phyloP scores from a whole-genome alignment of 768 basidiomycete genomes.

The Clitopilus hobsonii region DNA sequence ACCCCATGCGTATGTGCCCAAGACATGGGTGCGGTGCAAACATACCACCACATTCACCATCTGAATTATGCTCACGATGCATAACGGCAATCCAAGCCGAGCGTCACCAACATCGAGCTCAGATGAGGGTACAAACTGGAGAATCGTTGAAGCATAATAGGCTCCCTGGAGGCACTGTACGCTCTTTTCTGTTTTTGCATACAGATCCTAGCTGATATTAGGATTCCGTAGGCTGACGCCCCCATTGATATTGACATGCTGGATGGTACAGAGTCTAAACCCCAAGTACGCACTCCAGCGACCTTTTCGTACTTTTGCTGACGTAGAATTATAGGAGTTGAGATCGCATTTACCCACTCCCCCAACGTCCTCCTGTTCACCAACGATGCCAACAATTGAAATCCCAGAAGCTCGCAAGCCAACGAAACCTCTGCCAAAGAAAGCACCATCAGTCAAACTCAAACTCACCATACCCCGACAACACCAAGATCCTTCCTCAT shows the following conservation, averaged over 20 bases:
- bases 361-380: not conserved
- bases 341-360: not conserved
- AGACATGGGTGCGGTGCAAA: conserved; percentile 8
- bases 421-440: too few species aligned
- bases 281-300: not conserved
- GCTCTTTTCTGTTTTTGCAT: not conserved
- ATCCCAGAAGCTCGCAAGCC: too few species aligned
- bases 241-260: conserved; percentile 3
- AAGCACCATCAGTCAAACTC: not conserved
- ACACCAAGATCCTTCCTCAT: not conserved
- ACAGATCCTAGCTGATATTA: too few species aligned
- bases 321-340: not conserved
- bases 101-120: not conserved
- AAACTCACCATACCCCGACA: not conserved
- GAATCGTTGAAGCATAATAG: too few species aligned
- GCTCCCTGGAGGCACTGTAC: too few species aligned
- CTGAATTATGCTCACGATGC: conserved; percentile 7
- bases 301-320: not conserved
- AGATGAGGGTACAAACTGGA: too few species aligned
- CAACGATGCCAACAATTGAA: not conserved
- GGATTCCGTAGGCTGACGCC: not conserved
- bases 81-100: not conserved
- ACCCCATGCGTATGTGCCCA: conserved; percentile 2
- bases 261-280: conserved; percentile 7
- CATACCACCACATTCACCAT: not conserved